These are phyloP conservation scores for Termitomyces bulborhizus DNA, from an alignment of 768 basidiomycete genomes.

Conservation along the genomic window DNA sequence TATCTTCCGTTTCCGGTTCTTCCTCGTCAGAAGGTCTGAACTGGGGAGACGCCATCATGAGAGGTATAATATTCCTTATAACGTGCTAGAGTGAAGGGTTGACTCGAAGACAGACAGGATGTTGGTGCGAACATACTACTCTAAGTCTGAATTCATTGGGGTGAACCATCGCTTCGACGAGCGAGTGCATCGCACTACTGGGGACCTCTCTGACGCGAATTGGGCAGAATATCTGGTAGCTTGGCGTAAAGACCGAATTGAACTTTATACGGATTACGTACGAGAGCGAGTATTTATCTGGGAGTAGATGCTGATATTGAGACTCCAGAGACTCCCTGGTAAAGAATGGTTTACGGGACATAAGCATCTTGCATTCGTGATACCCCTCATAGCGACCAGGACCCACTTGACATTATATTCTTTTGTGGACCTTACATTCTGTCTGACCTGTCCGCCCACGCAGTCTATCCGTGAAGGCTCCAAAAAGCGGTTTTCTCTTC, in stretches of 20 bases:
- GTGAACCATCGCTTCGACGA: constrained; percentile 58
- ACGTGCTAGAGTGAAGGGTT: not conserved
- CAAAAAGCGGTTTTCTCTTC: constrained; percentile 43
- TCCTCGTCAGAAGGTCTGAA: constrained; percentile 18
- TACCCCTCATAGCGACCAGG: constrained; percentile 57
- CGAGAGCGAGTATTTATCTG: constrained; percentile 16
- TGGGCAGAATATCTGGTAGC: constrained; percentile 84
- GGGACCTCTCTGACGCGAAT: constrained; percentile 54
- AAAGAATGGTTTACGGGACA: constrained; percentile 64
- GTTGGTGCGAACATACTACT: constrained; percentile 73
- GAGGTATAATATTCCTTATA: constrained; percentile 44
- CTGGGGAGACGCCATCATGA: constrained; percentile 57
- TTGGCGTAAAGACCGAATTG: constrained; percentile 72
- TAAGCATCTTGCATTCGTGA: constrained; percentile 73
- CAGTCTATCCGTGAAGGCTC: constrained; percentile 29
- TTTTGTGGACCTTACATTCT: constrained; percentile 80
- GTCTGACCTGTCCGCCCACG: constrained; percentile 60
- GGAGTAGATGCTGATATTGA: constrained; percentile 7
- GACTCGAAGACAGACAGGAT: constrained; percentile 62
- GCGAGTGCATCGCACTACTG: constrained; percentile 54
- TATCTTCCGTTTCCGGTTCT: constrained; percentile 5
- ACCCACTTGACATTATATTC: constrained; percentile 85
- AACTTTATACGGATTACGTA: constrained; percentile 85
- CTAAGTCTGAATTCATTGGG: constrained; percentile 35
- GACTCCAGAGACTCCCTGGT: constrained; percentile 49